These are phyloP conservation scores for Backusella psychrophila DNA, from an alignment of 192 early-diverging fungal species.

Conservation along the genomic window DNA sequence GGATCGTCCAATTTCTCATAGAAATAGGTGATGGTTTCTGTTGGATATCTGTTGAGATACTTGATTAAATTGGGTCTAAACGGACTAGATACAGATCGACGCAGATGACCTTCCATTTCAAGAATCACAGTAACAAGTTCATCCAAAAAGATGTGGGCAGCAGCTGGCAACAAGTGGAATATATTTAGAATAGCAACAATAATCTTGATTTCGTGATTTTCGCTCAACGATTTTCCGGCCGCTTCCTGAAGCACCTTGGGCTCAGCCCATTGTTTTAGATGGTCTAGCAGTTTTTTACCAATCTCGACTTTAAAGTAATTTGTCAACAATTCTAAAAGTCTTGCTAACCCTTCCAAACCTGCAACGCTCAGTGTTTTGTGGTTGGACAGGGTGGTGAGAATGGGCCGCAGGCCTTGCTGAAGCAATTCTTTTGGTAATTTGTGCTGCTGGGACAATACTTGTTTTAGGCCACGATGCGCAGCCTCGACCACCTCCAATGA, in stretches of 20 bases:
- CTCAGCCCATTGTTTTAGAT: conserved; percentile 91
- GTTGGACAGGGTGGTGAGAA: conserved; percentile 92
- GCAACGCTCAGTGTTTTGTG: conserved; percentile 91
- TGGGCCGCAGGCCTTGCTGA: conserved; percentile 92
- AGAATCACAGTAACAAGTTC: conserved; percentile 87
- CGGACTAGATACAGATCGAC: conserved; percentile 86
- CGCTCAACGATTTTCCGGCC: conserved; percentile 76
- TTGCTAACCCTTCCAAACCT: conserved; percentile 90
- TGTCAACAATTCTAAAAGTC: conserved; percentile 88
- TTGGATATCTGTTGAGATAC: conserved; percentile 86
- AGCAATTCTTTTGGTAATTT: conserved; percentile 94
- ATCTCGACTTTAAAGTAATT: conserved; percentile 99
- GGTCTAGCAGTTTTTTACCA: conserved; percentile 97
- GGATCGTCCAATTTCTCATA: conserved; percentile 60
- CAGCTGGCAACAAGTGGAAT: conserved; percentile 87
- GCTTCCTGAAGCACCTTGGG: conserved; percentile 79
- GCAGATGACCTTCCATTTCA: conserved; percentile 79
- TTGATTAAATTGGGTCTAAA: conserved; percentile 89
- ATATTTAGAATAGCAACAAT: conserved; percentile 93
- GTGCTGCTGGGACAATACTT: conserved; percentile 76
- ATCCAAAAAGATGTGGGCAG: conserved; percentile 90
- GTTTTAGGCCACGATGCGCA: conserved; percentile 86
- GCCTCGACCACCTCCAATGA: conserved; percentile 92
- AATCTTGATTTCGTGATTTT: conserved; percentile 91
- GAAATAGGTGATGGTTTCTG: conserved; percentile 86